A percentile compares a stretch with the other conserved stretches of the same genome.
phyloP scores from a whole-genome alignment of 306 rosid species.

The Quercus alba region DNA sequence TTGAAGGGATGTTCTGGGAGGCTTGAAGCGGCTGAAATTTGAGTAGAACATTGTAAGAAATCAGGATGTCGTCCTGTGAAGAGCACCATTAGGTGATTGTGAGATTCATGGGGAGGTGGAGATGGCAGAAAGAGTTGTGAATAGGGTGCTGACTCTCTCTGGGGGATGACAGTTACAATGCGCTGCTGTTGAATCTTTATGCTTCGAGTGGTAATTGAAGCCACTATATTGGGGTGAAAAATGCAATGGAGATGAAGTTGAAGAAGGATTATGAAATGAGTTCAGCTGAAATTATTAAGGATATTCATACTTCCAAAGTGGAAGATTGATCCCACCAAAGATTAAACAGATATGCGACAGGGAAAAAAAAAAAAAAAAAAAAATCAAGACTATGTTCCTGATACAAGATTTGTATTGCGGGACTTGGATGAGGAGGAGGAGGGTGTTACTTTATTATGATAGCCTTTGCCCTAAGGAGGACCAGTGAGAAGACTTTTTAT shows the following conservation, averaged over 20 bases:
- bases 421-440: no score
- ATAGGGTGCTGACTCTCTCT: conserved; percentile 48
- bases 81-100: conserved; percentile 57
- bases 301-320: conserved; percentile 72
- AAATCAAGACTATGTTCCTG: conserved; percentile 52
- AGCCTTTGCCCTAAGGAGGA: no score
- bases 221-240: conserved; percentile 62
- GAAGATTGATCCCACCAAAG: conserved; percentile 65
- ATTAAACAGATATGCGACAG: conserved; percentile 32
- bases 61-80: conserved; percentile 67
- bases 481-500: no score
- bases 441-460: no score
- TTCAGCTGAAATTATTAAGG: conserved; percentile 59
- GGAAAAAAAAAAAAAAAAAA: conserved; percentile 34
- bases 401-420: conserved; percentile 28
- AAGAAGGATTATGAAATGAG: conserved; percentile 66
- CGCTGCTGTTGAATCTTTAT: conserved; percentile 63
- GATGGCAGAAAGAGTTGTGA: conserved; percentile 59
- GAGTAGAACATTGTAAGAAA: conserved; percentile 47
- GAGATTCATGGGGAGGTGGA: conserved; percentile 54
- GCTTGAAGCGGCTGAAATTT: conserved; percentile 57
- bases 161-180: conserved; percentile 51
- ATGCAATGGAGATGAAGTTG: conserved; percentile 45
- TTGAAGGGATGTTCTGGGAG: conserved; percentile 42
- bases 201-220: conserved; percentile 70